phyloP scores from a whole-genome alignment of 208 protist genomes.

The Acanthamoeba royreba region DNA sequence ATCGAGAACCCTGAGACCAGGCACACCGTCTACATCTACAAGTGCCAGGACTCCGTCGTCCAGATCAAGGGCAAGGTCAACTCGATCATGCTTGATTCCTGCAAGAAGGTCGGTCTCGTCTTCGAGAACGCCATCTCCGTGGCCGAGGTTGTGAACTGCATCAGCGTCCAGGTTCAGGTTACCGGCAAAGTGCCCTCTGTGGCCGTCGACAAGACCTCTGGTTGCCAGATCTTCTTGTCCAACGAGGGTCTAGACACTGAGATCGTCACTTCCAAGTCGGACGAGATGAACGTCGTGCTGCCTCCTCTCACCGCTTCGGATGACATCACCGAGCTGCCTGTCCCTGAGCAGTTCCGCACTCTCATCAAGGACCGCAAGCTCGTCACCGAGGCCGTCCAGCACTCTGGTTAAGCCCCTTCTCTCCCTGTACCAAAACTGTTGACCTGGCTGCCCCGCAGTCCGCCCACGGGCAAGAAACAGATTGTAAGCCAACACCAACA shows the following conservation, averaged over 20 bases:
- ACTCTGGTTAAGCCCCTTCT: background rate
- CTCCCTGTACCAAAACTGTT: background rate
- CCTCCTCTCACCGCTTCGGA: slow-evolving; percentile 58
- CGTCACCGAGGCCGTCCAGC: slow-evolving; percentile 50
- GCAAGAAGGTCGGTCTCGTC: slow-evolving; percentile 76
- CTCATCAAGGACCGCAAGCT: slow-evolving; percentile 50
- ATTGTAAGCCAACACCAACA: too few species aligned
- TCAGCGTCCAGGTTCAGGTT: slow-evolving; percentile 69
- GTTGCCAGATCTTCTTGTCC: slow-evolving; percentile 72
- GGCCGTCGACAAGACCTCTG: slow-evolving; percentile 77
- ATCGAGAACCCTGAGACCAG: slow-evolving; percentile 67
- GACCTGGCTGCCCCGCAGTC: too few species aligned
- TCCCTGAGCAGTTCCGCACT: slow-evolving; percentile 75
- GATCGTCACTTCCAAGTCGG: slow-evolving; percentile 76
- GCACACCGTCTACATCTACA: slow-evolving; percentile 82
- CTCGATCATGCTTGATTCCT: slow-evolving; percentile 70
- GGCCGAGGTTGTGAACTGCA: slow-evolving; percentile 76
- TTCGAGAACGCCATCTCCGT: slow-evolving; percentile 72
- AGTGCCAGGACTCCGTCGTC: slow-evolving; percentile 72
- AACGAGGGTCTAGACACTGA: slow-evolving; percentile 64
- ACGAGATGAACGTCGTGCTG: slow-evolving; percentile 77
- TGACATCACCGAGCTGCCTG: slow-evolving; percentile 57
- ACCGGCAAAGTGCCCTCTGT: slow-evolving; percentile 63
- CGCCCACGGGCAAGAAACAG: too few species aligned
- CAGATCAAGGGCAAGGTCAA: slow-evolving; percentile 82